These are phyloP conservation scores for Salmacisia buchloeana DNA, from an alignment of 1,284 basidiomycete genomes.

Conservation along the genomic window DNA sequence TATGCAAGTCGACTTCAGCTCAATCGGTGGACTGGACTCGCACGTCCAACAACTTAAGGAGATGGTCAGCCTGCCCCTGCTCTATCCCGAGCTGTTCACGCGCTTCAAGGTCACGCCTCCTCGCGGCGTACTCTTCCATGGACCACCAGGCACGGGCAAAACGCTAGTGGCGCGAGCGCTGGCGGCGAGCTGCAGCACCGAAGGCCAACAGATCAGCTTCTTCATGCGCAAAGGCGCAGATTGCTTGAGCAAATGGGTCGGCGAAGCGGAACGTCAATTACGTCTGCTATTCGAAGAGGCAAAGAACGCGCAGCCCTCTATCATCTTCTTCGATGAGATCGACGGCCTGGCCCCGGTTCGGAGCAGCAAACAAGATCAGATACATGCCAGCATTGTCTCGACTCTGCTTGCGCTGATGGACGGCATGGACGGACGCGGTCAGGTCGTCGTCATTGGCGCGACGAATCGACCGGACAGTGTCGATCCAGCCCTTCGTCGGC, in stretches of 20 bases:
- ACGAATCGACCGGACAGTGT: conserved; percentile 96
- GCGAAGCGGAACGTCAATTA: conserved; percentile 94
- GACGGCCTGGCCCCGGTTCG: conserved; percentile 96
- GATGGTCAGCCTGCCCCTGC: conserved; percentile 90
- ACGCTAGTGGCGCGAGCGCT: conserved; percentile 70
- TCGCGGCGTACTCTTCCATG: conserved; percentile 85
- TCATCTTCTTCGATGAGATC: conserved; percentile 97
- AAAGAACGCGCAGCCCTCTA: conserved; percentile 81
- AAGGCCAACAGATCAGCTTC: conserved; percentile 88
- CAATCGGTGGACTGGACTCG: conserved; percentile 92
- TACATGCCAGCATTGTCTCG: conserved; percentile 94
- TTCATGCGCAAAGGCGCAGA: conserved; percentile 99
- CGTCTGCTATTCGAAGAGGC: conserved; percentile 96
- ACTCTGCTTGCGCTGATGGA: conserved; percentile 97
- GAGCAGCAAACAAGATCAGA: conserved; percentile 97
- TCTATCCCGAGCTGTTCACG: conserved; percentile 97
- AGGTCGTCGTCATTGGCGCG: conserved; percentile 96
- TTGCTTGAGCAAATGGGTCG: conserved; percentile 97
- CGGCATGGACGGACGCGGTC: conserved; percentile 93
- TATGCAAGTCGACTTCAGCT: conserved; percentile 87
- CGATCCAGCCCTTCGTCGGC: conserved; percentile 87
- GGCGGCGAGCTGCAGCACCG: conserved; percentile 83
- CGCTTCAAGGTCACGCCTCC: conserved; percentile 91
- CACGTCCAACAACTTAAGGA: conserved; percentile 97
- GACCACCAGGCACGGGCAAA: conserved; percentile 50